Evolutionary conservation across 371 early-diverging fungal species (phyloP).

Genomic region (Syncephalastrum contaminatum): DNA sequence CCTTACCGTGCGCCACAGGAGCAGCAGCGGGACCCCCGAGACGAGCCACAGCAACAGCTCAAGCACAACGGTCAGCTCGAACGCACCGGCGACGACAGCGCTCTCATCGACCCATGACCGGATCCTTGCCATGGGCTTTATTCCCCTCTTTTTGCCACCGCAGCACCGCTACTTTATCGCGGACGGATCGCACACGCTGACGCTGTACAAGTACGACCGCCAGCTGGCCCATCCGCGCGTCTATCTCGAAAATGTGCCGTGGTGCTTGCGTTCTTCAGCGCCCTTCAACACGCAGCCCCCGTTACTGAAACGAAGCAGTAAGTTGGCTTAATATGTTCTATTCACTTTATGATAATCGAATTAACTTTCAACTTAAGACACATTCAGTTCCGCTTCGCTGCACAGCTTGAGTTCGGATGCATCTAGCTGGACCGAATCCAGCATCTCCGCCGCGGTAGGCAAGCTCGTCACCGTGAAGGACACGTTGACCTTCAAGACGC

Average conservation of each 20-base stretch:
- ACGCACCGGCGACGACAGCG: background rate
- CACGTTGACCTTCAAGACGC: conserved; percentile 49
- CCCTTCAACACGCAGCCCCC: conserved; percentile 32
- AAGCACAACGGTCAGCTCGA: background rate
- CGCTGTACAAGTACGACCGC: conserved; percentile 68
- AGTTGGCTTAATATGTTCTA: background rate
- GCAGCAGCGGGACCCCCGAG: conserved; percentile 19
- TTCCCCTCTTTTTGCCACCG: conserved; percentile 63
- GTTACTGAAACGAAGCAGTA: background rate
- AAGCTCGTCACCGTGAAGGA: conserved; percentile 52
- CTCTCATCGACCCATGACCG: conserved; percentile 30
- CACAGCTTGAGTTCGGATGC: conserved; percentile 9
- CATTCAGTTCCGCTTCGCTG: conserved; percentile 18
- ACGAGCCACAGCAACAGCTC: conserved; percentile 11
- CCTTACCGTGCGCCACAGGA: conserved; percentile 57
- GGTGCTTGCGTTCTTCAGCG: conserved; percentile 38
- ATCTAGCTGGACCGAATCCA: background rate
- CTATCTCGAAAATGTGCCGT: conserved; percentile 47
- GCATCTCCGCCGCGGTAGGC: conserved; percentile 16
- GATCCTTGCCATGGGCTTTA: conserved; percentile 50
- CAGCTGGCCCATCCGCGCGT: conserved; percentile 34
- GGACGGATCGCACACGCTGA: conserved; percentile 61
- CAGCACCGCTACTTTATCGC: conserved; percentile 57
- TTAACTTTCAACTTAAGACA: background rate
- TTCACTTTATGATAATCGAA: background rate